These are phyloP conservation scores for Sechiopsis laciniata DNA, from an alignment of 306 rosid genomes.

Conservation along the genomic window DNA sequence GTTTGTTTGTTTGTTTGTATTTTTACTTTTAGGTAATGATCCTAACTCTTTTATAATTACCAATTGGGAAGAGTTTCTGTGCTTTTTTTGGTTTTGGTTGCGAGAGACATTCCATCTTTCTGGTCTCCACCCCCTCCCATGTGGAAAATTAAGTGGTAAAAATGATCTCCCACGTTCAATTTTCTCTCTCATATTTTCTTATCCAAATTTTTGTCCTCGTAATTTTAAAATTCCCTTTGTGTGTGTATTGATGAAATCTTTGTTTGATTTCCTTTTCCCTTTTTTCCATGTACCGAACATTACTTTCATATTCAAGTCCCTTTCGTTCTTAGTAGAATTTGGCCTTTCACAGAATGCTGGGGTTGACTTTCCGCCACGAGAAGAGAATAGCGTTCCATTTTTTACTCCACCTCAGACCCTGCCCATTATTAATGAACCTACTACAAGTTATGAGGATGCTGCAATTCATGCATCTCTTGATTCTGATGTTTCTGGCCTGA, in stretches of 20 bases:
- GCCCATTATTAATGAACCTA: constrained; percentile 47
- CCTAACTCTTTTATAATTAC: not conserved
- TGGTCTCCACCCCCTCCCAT: not conserved
- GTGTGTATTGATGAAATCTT: not conserved
- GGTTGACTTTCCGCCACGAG: constrained; percentile 90
- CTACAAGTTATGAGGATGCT: constrained; percentile 47
- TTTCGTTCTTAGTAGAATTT: constrained; percentile 1
- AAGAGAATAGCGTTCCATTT: constrained; percentile 67
- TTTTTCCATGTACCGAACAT: not conserved
- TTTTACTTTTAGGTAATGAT: not conserved
- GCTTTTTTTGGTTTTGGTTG: not conserved
- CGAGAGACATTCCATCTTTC: not conserved
- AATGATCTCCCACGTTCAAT: not conserved
- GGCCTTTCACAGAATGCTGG: constrained; percentile 56
- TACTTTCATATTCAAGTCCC: not conserved
- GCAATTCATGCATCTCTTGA: constrained; percentile 86
- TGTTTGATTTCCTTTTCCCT: not conserved
- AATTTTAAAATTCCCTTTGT: not conserved
- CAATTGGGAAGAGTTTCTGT: not conserved
- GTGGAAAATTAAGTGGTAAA: not conserved
- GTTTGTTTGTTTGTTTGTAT: not conserved
- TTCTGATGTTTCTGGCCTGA: constrained; percentile 80
- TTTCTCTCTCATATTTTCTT: not conserved
- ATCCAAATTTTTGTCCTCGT: not conserved
- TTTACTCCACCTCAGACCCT: constrained; percentile 94